phyloP scores from a whole-genome alignment of 305 asterid species.

The Solanum hybrid region DNA sequence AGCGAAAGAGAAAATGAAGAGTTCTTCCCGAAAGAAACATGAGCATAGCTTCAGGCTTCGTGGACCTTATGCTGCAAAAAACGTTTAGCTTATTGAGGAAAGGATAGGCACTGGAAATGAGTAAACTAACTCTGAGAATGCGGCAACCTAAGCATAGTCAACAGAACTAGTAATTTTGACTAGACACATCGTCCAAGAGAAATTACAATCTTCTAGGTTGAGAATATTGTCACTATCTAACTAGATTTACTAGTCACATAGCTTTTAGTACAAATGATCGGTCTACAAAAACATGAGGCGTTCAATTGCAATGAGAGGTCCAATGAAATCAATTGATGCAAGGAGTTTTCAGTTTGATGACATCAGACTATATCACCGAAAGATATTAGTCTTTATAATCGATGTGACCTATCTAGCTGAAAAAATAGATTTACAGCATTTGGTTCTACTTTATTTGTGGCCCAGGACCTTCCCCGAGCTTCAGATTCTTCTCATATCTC shows the following conservation, averaged over 20 bases:
- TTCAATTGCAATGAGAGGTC: not conserved
- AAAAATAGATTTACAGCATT: not conserved
- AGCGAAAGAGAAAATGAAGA: not conserved
- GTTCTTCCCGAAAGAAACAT: not conserved
- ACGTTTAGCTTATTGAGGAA: not conserved
- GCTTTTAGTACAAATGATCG: not conserved
- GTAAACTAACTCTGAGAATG: not conserved
- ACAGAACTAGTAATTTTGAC: not conserved
- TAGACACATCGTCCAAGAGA: not conserved
- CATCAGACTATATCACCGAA: not conserved
- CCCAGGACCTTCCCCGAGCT: not conserved
- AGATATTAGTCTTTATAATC: not conserved
- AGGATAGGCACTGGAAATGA: not conserved
- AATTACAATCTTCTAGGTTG: not conserved
- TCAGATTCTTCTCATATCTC: not conserved
- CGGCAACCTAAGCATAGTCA: not conserved
- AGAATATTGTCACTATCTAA: not conserved
- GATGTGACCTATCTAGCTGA: not conserved
- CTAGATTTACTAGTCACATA: not conserved
- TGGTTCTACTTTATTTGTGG: not conserved
- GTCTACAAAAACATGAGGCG: not conserved
- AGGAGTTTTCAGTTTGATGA: not conserved
- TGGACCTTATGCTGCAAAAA: not conserved
- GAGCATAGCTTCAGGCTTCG: not conserved
- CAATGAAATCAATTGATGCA: not conserved